Conservation (phyloP, 768 basidiomycete genomes). For the Amanita brunnescens region DNA sequence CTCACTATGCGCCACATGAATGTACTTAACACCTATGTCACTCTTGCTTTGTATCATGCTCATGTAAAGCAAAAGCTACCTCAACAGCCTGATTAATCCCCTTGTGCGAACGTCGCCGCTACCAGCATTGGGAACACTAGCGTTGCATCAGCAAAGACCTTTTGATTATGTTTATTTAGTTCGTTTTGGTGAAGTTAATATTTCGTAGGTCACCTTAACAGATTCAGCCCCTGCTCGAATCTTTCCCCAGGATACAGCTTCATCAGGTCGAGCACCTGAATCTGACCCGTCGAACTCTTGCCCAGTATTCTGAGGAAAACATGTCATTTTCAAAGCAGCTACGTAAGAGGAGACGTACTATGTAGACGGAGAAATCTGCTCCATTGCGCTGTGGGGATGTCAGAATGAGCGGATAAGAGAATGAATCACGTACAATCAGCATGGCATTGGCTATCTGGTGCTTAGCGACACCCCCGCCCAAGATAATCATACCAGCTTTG, state of each 20-base stretch:
- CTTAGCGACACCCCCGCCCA: slow-evolving; percentile 98
- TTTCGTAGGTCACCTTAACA: slow-evolving; percentile 50
- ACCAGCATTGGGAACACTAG: slow-evolving; percentile 93
- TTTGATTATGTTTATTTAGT: background rate
- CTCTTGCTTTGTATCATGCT: background rate
- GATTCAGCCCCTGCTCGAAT: slow-evolving; percentile 80
- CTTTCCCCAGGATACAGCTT: slow-evolving; percentile 98
- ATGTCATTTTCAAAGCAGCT: background rate
- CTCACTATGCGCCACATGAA: background rate
- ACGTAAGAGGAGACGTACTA: slow-evolving; percentile 39
- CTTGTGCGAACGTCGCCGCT: slow-evolving; percentile 83
- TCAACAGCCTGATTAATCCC: slow-evolving; percentile 10
- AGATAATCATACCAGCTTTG: slow-evolving; percentile 96
- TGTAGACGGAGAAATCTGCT: slow-evolving; percentile 94
- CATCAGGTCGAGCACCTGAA: slow-evolving; percentile 93
- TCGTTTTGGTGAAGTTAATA: background rate
- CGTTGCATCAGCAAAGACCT: slow-evolving; percentile 95
- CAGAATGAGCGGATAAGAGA: background rate
- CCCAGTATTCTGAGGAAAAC: slow-evolving; percentile 72
- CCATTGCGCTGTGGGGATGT: slow-evolving; percentile 71
- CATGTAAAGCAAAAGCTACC: background rate
- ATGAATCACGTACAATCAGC: slow-evolving; percentile 66
- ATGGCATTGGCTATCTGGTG: slow-evolving; percentile 99
- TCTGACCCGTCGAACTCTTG: slow-evolving; percentile 99
- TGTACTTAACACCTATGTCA: background rate